phyloP scores from a whole-genome alignment of 2,329 filamentous ascomycete species.

The Verticillium albo-atrum region DNA sequence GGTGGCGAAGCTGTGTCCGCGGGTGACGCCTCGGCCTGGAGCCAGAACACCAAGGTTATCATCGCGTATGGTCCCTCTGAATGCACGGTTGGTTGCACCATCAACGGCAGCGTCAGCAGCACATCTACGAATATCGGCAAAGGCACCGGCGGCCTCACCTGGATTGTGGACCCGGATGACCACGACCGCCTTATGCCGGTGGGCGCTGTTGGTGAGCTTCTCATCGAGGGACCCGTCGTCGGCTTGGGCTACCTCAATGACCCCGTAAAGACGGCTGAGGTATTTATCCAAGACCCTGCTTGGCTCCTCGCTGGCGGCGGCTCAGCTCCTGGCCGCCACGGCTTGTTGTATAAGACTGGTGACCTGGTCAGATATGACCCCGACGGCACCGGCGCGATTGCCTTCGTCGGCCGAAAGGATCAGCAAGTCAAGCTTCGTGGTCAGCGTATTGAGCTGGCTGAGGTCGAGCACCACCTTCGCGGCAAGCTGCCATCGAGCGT shows the following conservation, averaged over 20 bases:
- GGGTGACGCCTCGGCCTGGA: constrained; percentile 43
- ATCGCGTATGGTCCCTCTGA: constrained; percentile 52
- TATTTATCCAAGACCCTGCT: constrained; percentile 51
- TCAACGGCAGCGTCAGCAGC: constrained; percentile 37
- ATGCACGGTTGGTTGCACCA: constrained; percentile 48
- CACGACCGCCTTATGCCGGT: constrained; percentile 41
- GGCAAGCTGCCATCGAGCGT: constrained; percentile 36
- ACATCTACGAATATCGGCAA: constrained; percentile 41
- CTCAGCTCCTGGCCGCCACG: constrained; percentile 27
- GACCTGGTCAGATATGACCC: constrained; percentile 52
- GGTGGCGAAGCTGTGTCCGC: constrained; percentile 50
- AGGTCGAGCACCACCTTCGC: constrained; percentile 46
- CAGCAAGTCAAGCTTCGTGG: constrained; percentile 66
- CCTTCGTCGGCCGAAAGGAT: constrained; percentile 60
- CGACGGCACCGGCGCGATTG: constrained; percentile 48
- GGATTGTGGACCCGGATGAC: constrained; percentile 46
- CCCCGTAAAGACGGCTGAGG: constrained; percentile 49
- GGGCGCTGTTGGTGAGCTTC: constrained; percentile 46
- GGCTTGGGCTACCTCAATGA: constrained; percentile 59
- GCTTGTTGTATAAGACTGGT: constrained; percentile 54
- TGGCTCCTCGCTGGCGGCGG: constrained; percentile 43
- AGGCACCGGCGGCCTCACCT: constrained; percentile 42
- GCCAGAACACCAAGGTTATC: constrained; percentile 38
- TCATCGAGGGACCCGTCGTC: constrained; percentile 55
- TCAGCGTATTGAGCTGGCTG: constrained; percentile 57